Base-by-base conservation (phyloP, 1,284 basidiomycete genomes). In the Trametes hirsuta region DNA sequence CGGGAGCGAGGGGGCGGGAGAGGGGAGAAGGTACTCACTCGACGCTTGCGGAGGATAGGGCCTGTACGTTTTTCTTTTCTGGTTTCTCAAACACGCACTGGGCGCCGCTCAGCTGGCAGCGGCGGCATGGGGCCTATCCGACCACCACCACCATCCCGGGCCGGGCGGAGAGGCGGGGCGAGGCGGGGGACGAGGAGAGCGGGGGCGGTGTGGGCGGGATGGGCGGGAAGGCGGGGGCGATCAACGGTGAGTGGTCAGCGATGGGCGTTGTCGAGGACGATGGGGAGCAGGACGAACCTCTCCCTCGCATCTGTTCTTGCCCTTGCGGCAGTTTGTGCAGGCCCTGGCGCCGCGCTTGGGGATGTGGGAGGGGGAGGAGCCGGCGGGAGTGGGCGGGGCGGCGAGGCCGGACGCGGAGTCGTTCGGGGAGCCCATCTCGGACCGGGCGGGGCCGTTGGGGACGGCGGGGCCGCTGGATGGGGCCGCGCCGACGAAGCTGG, bases 81-180 rank as follows among this genome's bases (percentile, higher is more conserved):
- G 93, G 93, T 75, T 96, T 97, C 75, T 96, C 95, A 74, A 96
- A 97, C 47, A 97, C 78, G 71, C 95, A 97, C 37, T 84, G 82
- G 10, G 87, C 90, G 11, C 92, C 91, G 71, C 90, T 93, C 51
- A 91, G 80, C 68, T 91, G 85, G 79, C 95, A 97, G 55, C 95
- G 88, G 76, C 91, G 87, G 82, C 95, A 95, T 64, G 93, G 91
- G 76, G 90, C 82, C 89, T 94, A 69, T 77, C 21, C 9, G 50
- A 40, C n/a, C 40, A 9, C 11, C 76, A 35, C 35, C 48, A 41
- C 18, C 15, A 4, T 12, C 39, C 84, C 87, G 84, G 85, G 80
- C 79, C 84, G 85, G 84, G 76, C 78, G 80, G 80, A 78, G 77
- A 73, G 74, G 67, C 87, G 84, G 30, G 30, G 30, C 30, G 30